These are phyloP conservation scores for Lepidium sativum DNA, from an alignment of 345 rosid species.

Conservation along the genomic window DNA sequence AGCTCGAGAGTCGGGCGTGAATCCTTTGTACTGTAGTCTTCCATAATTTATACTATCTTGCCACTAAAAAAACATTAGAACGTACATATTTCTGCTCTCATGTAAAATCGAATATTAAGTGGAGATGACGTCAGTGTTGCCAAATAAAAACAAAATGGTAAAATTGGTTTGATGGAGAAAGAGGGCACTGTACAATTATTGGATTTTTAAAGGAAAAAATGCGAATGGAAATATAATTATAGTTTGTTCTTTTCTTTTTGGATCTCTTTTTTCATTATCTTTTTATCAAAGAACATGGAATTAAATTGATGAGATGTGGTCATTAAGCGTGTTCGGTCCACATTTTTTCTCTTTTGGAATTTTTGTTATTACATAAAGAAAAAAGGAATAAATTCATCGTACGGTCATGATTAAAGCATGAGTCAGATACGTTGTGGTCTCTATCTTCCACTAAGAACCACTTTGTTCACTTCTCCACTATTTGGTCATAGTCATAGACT, in stretches of 20 bases:
- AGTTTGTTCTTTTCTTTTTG: not conserved
- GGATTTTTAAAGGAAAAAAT: not conserved
- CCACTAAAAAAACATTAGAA: not conserved
- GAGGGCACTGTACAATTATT: slow-evolving; percentile 14
- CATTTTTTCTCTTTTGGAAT: not conserved
- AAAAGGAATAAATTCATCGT: slow-evolving; percentile 10
- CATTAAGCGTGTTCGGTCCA: slow-evolving; percentile 4
- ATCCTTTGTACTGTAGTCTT: too few species aligned
- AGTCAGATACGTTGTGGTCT: not conserved
- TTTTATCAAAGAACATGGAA: slow-evolving; percentile 18
- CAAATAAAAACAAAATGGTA: slow-evolving; percentile 4
- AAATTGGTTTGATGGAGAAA: slow-evolving; percentile 6
- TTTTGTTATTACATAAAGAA: not conserved
- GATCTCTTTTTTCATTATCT: not conserved
- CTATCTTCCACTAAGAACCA: slow-evolving; percentile 24
- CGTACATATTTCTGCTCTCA: not conserved
- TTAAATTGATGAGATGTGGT: slow-evolving; percentile 13
- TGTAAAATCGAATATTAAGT: slow-evolving; percentile 20
- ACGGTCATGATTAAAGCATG: slow-evolving; percentile 11
- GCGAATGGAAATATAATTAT: not conserved
- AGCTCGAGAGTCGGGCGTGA: too few species aligned
- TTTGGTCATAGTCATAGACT: slow-evolving; percentile 18
- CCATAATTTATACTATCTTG: too few species aligned
- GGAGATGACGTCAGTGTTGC: slow-evolving; percentile 1
- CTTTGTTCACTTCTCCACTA: not conserved